phyloP scores from a whole-genome alignment of 305 asterid species.

The Caryopteris hybrid region DNA sequence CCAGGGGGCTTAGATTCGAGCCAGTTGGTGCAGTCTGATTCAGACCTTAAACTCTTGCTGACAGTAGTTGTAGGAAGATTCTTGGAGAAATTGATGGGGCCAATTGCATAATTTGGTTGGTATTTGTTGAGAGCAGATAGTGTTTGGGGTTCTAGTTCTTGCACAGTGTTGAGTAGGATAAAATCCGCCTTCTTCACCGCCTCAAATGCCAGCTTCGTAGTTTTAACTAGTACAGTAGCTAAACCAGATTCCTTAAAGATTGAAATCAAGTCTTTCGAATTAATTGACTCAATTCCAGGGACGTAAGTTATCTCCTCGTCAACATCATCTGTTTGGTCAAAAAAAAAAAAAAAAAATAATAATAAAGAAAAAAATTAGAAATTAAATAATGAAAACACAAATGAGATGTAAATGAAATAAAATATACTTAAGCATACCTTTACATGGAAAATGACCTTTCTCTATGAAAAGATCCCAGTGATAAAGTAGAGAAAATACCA shows the following conservation, averaged over 20 bases:
- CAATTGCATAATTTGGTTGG: conserved; percentile 22
- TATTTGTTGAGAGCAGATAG: too few relatives aligned
- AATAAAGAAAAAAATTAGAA: too few relatives aligned
- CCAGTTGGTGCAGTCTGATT: neutral
- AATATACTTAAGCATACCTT: too few relatives aligned
- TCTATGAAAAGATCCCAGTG: conserved; percentile 31
- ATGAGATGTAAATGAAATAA: too few relatives aligned
- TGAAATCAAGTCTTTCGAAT: conserved; percentile 39
- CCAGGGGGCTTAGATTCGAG: neutral
- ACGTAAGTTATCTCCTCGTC: conserved; percentile 46
- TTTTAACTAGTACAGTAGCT: too few relatives aligned
- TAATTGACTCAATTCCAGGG: conserved; percentile 55
- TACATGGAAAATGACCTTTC: conserved; percentile 42
- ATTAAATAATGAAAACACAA: too few relatives aligned
- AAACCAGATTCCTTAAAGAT: conserved; percentile 31
- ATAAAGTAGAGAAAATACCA: conserved; percentile 30
- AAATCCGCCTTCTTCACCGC: conserved; percentile 44
- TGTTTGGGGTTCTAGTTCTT: too few relatives aligned
- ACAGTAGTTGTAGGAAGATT: conserved; percentile 13
- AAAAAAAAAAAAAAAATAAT: too few relatives aligned
- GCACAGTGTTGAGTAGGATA: conserved; percentile 47
- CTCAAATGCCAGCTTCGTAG: conserved; percentile 20
- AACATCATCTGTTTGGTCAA: conserved; percentile 20
- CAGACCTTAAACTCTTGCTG: conserved; percentile 20
- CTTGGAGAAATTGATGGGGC: conserved; percentile 35